phyloP scores from a whole-genome alignment of 2,329 filamentous ascomycete genomes.

The Trichoderma guizhouense region DNA sequence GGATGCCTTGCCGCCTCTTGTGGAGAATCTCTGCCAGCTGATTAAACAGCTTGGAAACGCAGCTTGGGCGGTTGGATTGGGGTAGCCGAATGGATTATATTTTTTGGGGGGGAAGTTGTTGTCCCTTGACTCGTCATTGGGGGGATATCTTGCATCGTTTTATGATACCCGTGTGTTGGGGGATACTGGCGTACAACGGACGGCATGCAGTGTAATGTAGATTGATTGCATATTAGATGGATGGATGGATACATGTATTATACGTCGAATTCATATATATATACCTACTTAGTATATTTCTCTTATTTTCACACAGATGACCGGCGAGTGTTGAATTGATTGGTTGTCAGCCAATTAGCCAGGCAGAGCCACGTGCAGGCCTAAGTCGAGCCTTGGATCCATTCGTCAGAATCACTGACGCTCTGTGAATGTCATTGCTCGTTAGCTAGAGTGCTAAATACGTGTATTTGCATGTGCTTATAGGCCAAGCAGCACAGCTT shows the following conservation, averaged over 20 bases:
- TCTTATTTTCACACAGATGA: not conserved
- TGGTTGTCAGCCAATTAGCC: not conserved
- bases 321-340: not conserved
- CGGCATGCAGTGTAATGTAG: not conserved
- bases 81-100: slow-evolving; percentile 18
- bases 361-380: not conserved
- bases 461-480: not conserved
- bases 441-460: not conserved
- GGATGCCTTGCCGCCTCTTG: slow-evolving; percentile 54
- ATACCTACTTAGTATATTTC: too few relatives aligned
- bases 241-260: not conserved
- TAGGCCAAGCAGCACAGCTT: not conserved
- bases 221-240: not conserved
- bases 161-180: not conserved
- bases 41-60: slow-evolving; percentile 58
- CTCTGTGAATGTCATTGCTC: not conserved
- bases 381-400: not conserved
- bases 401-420: not conserved
- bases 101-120: not conserved
- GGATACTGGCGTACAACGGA: not conserved
- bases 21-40: slow-evolving; percentile 64
- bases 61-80: slow-evolving; percentile 39
- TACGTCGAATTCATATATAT: not conserved
- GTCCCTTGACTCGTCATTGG: not conserved
- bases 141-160: not conserved